Evolutionary conservation across 1,284 basidiomycete species (phyloP).

Genomic region (Malassezia globosa): DNA sequence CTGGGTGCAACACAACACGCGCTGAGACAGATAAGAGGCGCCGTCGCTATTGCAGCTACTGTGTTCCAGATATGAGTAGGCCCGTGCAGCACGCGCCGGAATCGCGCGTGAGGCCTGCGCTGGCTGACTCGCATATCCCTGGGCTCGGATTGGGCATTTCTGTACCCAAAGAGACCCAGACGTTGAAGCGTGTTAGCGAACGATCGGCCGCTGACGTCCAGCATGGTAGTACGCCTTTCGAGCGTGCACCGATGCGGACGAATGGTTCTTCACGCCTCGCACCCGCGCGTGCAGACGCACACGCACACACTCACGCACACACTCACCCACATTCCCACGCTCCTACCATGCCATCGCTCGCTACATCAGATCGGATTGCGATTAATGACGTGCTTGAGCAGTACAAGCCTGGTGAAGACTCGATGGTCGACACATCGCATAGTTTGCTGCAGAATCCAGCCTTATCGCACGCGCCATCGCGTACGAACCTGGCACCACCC

Average conservation of each 20-base stretch:
- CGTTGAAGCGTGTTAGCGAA: conserved; percentile 2
- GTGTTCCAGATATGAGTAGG: too few relatives aligned
- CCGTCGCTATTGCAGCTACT: too few relatives aligned
- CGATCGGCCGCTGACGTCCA: neutral
- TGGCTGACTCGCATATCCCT: neutral
- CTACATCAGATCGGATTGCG: conserved; percentile 10
- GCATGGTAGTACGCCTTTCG: conserved; percentile 3
- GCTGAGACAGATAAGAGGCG: too few relatives aligned
- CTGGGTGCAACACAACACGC: too few relatives aligned
- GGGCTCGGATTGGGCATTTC: conserved; percentile 11
- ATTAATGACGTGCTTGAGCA: conserved; percentile 18
- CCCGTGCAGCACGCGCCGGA: too few relatives aligned
- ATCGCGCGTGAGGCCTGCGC: neutral
- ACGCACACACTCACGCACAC: too few relatives aligned
- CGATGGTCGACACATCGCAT: conserved; percentile 7
- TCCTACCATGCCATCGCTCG: conserved; percentile 11
- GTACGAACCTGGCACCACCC: neutral
- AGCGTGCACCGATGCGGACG: neutral
- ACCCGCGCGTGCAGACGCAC: too few relatives aligned
- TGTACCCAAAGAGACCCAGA: neutral
- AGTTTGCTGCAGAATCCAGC: conserved; percentile 1
- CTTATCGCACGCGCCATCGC: neutral
- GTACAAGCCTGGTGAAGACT: conserved; percentile 12
- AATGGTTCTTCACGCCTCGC: too few relatives aligned
- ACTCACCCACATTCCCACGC: too few relatives aligned